These are phyloP conservation scores for Epichloe typhina DNA, from an alignment of 2,329 filamentous ascomycete genomes.

Conservation along the genomic window DNA sequence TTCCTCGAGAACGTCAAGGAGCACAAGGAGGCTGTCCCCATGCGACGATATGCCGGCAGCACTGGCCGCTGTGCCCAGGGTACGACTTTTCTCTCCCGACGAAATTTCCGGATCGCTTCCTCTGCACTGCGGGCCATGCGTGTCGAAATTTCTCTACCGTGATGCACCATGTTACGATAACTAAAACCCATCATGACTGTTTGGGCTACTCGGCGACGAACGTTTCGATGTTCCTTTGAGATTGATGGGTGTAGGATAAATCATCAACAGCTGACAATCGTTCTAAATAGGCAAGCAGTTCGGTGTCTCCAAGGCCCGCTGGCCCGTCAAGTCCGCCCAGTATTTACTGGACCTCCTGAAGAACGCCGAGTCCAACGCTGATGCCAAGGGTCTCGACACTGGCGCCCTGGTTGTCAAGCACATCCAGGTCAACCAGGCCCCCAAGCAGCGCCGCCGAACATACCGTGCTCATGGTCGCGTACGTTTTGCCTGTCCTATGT, in stretches of 20 bases:
- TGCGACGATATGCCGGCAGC: constrained; percentile 93
- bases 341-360: constrained; percentile 94
- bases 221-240: neutral
- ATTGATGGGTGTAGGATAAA: neutral
- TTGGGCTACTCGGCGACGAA: neutral
- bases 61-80: constrained; percentile 95
- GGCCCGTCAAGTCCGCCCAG: constrained; percentile 98
- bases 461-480: constrained; percentile 99
- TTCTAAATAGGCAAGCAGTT: constrained; percentile 80
- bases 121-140: neutral
- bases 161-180: neutral
- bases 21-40: constrained; percentile 95
- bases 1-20: constrained; percentile 98
- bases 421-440: constrained; percentile 99
- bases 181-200: neutral
- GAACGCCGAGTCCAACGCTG: constrained; percentile 95
- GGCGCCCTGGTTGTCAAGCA: constrained; percentile 97
- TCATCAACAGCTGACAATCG: constrained; percentile 12
- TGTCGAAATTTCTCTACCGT: neutral
- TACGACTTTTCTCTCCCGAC: constrained; percentile 40
- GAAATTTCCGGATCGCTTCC: neutral
- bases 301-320: constrained; percentile 94
- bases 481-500: constrained; percentile 34
- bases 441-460: constrained; percentile 97
- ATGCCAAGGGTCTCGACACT: constrained; percentile 94